Conservation (phyloP, 1,139 yeast genomes). For the Suhomyces maxii region DNA sequence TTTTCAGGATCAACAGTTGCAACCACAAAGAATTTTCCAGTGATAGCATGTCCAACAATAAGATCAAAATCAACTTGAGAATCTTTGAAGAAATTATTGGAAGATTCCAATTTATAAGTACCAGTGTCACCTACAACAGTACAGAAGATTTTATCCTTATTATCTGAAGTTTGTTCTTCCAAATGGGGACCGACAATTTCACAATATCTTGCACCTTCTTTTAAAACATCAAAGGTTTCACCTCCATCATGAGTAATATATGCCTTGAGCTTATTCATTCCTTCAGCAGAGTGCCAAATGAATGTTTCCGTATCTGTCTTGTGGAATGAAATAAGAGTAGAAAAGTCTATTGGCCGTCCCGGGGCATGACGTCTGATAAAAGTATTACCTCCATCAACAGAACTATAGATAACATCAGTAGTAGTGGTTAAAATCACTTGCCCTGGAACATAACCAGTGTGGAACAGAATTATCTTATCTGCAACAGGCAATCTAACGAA, state of each 20-base stretch:
- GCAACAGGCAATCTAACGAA: slow-evolving; percentile 52
- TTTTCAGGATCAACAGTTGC: slow-evolving; percentile 53
- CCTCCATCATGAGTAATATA: slow-evolving; percentile 68
- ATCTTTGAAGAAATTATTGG: slow-evolving; percentile 52
- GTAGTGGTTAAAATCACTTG: slow-evolving; percentile 62
- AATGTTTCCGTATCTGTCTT: slow-evolving; percentile 55
- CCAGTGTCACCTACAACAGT: slow-evolving; percentile 38
- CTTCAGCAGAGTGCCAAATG: slow-evolving; percentile 66
- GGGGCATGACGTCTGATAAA: slow-evolving; percentile 56
- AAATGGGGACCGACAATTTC: slow-evolving; percentile 63
- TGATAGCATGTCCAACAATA: slow-evolving; percentile 65
- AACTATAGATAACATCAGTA: slow-evolving; percentile 50
- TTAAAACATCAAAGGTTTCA: slow-evolving; percentile 52
- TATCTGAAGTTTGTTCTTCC: slow-evolving; percentile 28
- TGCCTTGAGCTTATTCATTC: slow-evolving; percentile 47
- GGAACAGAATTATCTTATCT: slow-evolving; percentile 53
- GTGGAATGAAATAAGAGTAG: slow-evolving; percentile 55
- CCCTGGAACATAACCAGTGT: slow-evolving; percentile 64
- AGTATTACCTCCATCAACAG: slow-evolving; percentile 66
- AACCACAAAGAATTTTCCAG: slow-evolving; percentile 67
- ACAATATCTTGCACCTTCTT: slow-evolving; percentile 58
- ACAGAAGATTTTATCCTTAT: slow-evolving; percentile 60
- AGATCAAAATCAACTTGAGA: slow-evolving; percentile 44
- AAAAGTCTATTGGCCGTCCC: slow-evolving; percentile 29
- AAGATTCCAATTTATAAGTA: slow-evolving; percentile 43